Percentiles rank a stretch among this genome's conserved stretches.
Evolutionary conservation across 495 filamentous ascomycete genomes (phyloP).

Genomic region (Haplographium delicatum): DNA sequence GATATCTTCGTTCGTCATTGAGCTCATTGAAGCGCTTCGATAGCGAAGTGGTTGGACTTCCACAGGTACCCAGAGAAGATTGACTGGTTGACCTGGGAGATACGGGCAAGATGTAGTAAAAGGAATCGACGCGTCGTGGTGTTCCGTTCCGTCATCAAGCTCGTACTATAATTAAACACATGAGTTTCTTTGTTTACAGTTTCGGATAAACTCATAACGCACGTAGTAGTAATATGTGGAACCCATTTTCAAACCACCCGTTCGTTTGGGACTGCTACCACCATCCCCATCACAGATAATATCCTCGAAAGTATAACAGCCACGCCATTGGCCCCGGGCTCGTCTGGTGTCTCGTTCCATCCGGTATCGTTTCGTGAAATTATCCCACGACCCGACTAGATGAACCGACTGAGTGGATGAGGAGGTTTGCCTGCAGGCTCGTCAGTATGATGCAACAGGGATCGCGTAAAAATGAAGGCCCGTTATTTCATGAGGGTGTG

Average conservation of each 20-base stretch:
- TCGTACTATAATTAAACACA: slow-evolving; percentile 57
- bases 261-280: slow-evolving; percentile 49
- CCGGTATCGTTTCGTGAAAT: slow-evolving; percentile 68
- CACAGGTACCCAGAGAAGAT: slow-evolving; percentile 73
- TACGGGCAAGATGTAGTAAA: slow-evolving; percentile 78
- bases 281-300: slow-evolving; percentile 76
- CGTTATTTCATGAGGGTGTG: slow-evolving; percentile 1
- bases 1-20: slow-evolving; percentile 42
- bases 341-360: slow-evolving; percentile 73
- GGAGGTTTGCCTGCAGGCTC: slow-evolving; percentile 51
- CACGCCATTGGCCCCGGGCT: slow-evolving; percentile 70
- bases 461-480: slow-evolving; percentile 5
- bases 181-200: slow-evolving; percentile 21
- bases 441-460: slow-evolving; percentile 27
- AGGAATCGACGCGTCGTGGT: slow-evolving; percentile 62
- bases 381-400: slow-evolving; percentile 89
- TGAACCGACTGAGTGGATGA: slow-evolving; percentile 66
- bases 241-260: slow-evolving; percentile 83
- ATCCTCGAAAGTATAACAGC: slow-evolving; percentile 77
- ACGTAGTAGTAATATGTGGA: slow-evolving; percentile 95
- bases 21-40: slow-evolving; percentile 47
- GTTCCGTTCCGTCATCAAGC: slow-evolving; percentile 68
- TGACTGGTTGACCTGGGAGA: slow-evolving; percentile 79
- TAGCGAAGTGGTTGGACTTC: slow-evolving; percentile 49
- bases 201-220: slow-evolving; percentile 32